Evolutionary conservation across 768 basidiomycete species (phyloP).

Genomic region (Phylloporus sp.): DNA sequence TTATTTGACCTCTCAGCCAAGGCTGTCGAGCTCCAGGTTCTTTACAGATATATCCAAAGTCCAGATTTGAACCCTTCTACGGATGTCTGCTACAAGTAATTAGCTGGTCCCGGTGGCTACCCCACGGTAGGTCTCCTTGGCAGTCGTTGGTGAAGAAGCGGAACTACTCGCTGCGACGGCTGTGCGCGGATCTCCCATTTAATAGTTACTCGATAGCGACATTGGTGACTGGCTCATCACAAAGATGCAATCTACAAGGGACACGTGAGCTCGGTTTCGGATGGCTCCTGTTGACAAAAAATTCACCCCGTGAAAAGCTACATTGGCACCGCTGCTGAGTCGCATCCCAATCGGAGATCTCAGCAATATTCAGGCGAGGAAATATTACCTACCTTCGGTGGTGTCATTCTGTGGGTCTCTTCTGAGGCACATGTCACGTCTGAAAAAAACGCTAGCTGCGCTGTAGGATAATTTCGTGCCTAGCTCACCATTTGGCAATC

Average conservation of each 20-base stretch:
- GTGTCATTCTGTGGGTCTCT: conserved; percentile 43
- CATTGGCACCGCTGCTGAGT: conserved; percentile 40
- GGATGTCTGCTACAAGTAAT: too few species aligned
- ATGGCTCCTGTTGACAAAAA: conserved; percentile 1
- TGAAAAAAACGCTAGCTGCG: not conserved
- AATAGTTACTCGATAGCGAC: too few species aligned
- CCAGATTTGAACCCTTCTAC: too few species aligned
- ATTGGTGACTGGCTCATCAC: too few species aligned
- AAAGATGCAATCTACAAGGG: too few species aligned
- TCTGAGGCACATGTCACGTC: conserved; percentile 36
- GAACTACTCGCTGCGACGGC: conserved; percentile 10
- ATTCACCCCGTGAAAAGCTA: conserved; percentile 35
- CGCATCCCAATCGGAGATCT: conserved; percentile 29
- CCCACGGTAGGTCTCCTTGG: conserved; percentile 40
- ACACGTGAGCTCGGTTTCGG: too few species aligned
- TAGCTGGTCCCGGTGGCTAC: too few species aligned
- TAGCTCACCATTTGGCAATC: conserved; percentile 54
- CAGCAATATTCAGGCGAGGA: conserved; percentile 29
- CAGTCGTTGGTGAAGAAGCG: conserved; percentile 16
- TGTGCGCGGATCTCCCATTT: too few species aligned
- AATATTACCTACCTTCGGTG: conserved; percentile 40
- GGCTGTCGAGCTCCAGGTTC: conserved; percentile 13
- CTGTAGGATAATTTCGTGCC: conserved; percentile 5
- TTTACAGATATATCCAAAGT: too few species aligned
- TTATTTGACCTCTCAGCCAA: conserved; percentile 27